Base-by-base conservation (phyloP, 1,284 basidiomycete species). In the Cryptococcus sp. region DNA sequence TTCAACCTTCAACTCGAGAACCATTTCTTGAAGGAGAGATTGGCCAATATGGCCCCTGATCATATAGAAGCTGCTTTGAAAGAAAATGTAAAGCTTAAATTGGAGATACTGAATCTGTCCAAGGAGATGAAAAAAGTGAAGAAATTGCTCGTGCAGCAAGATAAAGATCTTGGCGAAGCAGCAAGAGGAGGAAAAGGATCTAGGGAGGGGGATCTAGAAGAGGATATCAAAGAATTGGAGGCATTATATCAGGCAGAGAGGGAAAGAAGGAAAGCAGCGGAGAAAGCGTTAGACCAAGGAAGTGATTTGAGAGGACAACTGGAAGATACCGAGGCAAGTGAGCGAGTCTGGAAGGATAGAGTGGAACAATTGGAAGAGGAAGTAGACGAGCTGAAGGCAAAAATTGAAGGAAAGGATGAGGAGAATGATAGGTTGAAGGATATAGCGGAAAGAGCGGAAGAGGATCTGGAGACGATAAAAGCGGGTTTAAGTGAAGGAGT, bases 1-100 rank as follows among this genome's bases (percentile, higher is more conserved):
- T 95, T 95, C 77, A 89, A 88, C 67, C 86, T 96, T 70, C 94
- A 96, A 73, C 83, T 95, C 53, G 89, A 91, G 62, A 89, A 95
- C 4, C 90, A 93, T 72, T 94, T 95, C 71, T 83, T 94, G 49
- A 90, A 95, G 71, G 90, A 95, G 68, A 87, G 90, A 34, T 83
- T 96, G 13, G 69, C 73, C 1, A 85, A 88, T 66, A 84, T 93
- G 57, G 89, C 90, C 0, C 91, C 92, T 0, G 92, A 95, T 71
- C 89, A 94, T 66, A 87, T 94, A 72, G 88, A 95, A 68, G 86
- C 86, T 5, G 90, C 89, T 2, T 83, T 94, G 49, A 91, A 93
- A 68, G 92, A 96, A 75, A 96, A 96, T 68, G 90, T 94, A 67
- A 88, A 87, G 63, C 85, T 96, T 73, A 95, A 95, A 61, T 87